Evolutionary conservation across 2,329 filamentous ascomycete species (phyloP).

Genomic region (Ustulina deusta): DNA sequence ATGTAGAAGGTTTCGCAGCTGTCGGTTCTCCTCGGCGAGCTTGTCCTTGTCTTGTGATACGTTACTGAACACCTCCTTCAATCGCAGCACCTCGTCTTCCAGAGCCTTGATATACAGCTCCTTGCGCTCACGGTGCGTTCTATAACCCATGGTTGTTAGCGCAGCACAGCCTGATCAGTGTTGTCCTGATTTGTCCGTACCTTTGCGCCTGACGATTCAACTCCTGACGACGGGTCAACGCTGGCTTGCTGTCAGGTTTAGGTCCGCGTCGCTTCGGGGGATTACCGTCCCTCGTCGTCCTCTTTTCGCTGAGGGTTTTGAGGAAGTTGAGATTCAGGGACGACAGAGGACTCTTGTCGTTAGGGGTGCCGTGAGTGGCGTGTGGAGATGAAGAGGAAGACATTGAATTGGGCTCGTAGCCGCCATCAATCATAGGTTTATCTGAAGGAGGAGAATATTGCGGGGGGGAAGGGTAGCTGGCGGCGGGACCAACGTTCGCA

Average conservation of each 20-base stretch:
- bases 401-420: conserved; percentile 56
- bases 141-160: conserved; percentile 54
- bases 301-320: conserved; percentile 78
- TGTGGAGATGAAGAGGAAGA: conserved; percentile 62
- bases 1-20: conserved; percentile 70
- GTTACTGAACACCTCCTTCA: conserved; percentile 86
- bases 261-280: conserved; percentile 90
- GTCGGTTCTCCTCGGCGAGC: conserved; percentile 81
- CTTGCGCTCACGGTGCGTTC: conserved; percentile 96
- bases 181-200: conserved; percentile 60
- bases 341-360: conserved; percentile 54
- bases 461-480: conserved; percentile 54
- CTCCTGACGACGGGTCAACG: conserved; percentile 90
- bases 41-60: conserved; percentile 81
- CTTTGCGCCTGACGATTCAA: conserved; percentile 95
- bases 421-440: conserved; percentile 50
- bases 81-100: conserved; percentile 88
- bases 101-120: conserved; percentile 95
- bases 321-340: conserved; percentile 70
- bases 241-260: conserved; percentile 96
- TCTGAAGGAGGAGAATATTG: conserved; percentile 51
- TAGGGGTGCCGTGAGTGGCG: conserved; percentile 36
- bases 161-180: conserved; percentile 6
- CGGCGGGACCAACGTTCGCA: conserved; percentile 54
- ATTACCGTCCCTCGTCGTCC: conserved; percentile 85